Conservation (phyloP, 495 filamentous ascomycete genomes). For the Acidiella bohemica region DNA sequence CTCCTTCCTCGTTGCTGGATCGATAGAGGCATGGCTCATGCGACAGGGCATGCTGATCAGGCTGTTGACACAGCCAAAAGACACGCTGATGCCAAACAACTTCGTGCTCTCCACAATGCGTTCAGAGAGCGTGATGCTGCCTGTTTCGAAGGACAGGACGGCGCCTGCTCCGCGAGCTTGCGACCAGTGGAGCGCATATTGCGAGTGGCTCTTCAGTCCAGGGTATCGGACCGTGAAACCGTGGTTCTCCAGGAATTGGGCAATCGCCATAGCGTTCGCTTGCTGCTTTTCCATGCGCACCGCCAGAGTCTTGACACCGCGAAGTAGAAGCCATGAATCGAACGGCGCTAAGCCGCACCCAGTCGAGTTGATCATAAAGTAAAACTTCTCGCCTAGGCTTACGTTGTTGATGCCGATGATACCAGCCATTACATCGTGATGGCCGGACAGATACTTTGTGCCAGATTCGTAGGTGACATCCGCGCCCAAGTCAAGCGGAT, state of each 20-base stretch:
- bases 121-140: constrained; percentile 65
- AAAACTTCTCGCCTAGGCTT: constrained; percentile 72
- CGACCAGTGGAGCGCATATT: constrained; percentile 88
- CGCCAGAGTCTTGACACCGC: constrained; percentile 88
- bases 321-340: constrained; percentile 87
- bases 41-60: constrained; percentile 98
- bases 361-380: constrained; percentile 89
- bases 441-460: constrained; percentile 93
- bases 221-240: constrained; percentile 95
- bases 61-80: constrained; percentile 95
- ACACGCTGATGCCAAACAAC: constrained; percentile 89
- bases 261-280: constrained; percentile 75
- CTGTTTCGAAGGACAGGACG: constrained; percentile 91
- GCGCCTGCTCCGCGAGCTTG: constrained; percentile 90
- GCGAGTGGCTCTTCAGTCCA: constrained; percentile 82
- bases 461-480: constrained; percentile 96
- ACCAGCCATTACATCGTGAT: constrained; percentile 98
- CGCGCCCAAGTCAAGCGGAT: constrained; percentile 84
- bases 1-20: constrained; percentile 80
- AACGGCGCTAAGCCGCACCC: constrained; percentile 90
- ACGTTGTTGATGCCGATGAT: constrained; percentile 80
- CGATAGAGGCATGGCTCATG: constrained; percentile 99
- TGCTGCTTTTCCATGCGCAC: constrained; percentile 99
- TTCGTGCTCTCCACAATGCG: constrained; percentile 85
- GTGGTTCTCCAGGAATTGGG: constrained; percentile 76